Percentiles rank a stretch among this genome's conserved stretches.
Evolutionary conservation across 306 rosid genomes (phyloP).

Genomic region (Malus asiatica): DNA sequence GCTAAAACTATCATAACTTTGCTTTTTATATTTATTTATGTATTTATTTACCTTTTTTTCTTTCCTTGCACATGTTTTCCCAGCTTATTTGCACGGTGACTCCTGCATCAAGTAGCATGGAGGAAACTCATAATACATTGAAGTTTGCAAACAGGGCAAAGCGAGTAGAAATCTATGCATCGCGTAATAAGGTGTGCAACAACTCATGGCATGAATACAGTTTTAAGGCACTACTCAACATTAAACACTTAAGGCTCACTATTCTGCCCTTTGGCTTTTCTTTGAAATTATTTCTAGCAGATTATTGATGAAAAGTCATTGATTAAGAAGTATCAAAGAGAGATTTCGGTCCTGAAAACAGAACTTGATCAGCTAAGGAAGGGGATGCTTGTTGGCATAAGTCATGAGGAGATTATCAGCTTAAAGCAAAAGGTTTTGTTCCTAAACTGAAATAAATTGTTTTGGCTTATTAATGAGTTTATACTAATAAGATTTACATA

Average conservation of each 20-base stretch:
- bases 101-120: conserved; percentile 98
- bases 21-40: neutral
- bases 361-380: conserved; percentile 92
- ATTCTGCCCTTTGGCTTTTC: neutral
- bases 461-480: conserved; percentile 9
- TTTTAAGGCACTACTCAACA: conserved; percentile 8
- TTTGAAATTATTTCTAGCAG: conserved; percentile 41
- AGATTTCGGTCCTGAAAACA: conserved; percentile 79
- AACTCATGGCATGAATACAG: conserved; percentile 2
- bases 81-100: conserved; percentile 99
- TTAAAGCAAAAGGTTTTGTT: conserved; percentile 74
- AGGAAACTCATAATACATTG: conserved; percentile 99
- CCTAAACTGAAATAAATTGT: conserved; percentile 7
- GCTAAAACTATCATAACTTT: neutral
- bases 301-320: conserved; percentile 96
- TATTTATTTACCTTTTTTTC: neutral
- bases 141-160: conserved; percentile 99
- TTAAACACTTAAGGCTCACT: neutral
- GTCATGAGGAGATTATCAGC: conserved; percentile 81
- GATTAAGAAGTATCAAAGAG: conserved; percentile 93
- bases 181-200: conserved; percentile 77
- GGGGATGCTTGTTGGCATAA: conserved; percentile 79
- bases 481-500: conserved; percentile 2
- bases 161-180: conserved; percentile 93
- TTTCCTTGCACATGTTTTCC: conserved; percentile 16